Evolutionary conservation across 306 rosid species (phyloP).

Genomic region (Corylus avellana): DNA sequence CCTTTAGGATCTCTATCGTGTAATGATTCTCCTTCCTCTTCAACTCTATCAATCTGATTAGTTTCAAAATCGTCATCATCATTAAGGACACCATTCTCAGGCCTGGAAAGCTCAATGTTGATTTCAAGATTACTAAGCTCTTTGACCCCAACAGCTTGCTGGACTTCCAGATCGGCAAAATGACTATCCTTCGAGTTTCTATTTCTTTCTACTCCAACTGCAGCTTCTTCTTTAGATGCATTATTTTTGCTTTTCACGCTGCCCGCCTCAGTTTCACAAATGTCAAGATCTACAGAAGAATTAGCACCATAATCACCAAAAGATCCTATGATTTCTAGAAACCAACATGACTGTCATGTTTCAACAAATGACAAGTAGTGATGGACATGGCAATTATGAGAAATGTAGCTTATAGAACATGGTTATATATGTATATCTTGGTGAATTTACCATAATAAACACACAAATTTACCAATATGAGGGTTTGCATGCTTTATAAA

Average conservation of each 20-base stretch:
- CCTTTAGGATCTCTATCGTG: conserved; percentile 34
- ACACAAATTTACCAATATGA: background rate
- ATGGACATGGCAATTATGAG: background rate
- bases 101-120: conserved; percentile 14
- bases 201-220: conserved; percentile 23
- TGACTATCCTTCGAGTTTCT: conserved; percentile 25
- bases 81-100: conserved; percentile 29
- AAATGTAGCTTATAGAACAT: background rate
- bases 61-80: conserved; percentile 9
- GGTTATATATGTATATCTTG: background rate
- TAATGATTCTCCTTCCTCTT: conserved; percentile 39
- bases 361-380: background rate
- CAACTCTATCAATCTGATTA: conserved; percentile 26
- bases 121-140: conserved; percentile 27
- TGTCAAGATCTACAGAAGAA: conserved; percentile 36
- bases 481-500: background rate
- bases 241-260: conserved; percentile 28
- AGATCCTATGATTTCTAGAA: background rate
- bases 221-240: conserved; percentile 38
- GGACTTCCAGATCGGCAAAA: conserved; percentile 23
- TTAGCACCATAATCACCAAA: conserved; percentile 19
- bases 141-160: conserved; percentile 28
- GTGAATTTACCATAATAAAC: background rate
- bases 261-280: conserved; percentile 30
- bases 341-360: background rate